Percentiles rank a stretch among this genome's conserved stretches.
Evolutionary conservation across 2,329 filamentous ascomycete species (phyloP).

Genomic region (Colletotrichum australisinense): DNA sequence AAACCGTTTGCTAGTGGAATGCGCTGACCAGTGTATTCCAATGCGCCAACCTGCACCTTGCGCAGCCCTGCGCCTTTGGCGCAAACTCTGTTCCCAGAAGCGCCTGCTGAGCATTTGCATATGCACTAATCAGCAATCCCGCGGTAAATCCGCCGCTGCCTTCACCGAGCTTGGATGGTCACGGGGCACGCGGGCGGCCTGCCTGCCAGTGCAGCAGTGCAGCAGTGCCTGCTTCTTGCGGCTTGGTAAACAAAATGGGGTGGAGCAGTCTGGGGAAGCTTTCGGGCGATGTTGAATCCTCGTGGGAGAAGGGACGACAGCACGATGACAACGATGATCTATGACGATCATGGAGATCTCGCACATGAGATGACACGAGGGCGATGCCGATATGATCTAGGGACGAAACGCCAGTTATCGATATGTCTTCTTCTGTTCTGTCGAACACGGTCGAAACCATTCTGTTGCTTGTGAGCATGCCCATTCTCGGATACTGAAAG

Average conservation of each 20-base stretch:
- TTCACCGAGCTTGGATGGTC: not conserved
- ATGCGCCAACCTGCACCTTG: not conserved
- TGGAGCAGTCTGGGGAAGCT: slow-evolving; percentile 21
- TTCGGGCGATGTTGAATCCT: slow-evolving; percentile 11
- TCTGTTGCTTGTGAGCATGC: slow-evolving; percentile 1
- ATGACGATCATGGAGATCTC: slow-evolving; percentile 12
- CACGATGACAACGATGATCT: slow-evolving; percentile 23
- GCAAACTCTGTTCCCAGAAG: not conserved
- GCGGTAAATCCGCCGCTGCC: slow-evolving; percentile 1
- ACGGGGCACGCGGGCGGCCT: not conserved
- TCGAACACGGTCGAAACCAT: slow-evolving; percentile 3
- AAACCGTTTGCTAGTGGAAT: slow-evolving; percentile 3
- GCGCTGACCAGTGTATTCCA: not conserved
- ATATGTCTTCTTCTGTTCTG: slow-evolving; percentile 7
- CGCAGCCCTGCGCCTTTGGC: not conserved
- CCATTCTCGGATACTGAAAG: not conserved
- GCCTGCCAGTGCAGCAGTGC: not conserved
- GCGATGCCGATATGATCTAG: slow-evolving; percentile 4
- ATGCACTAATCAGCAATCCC: not conserved
- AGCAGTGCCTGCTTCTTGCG: not conserved
- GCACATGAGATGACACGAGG: slow-evolving; percentile 25
- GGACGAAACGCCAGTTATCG: slow-evolving; percentile 12
- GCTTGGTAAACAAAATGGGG: not conserved
- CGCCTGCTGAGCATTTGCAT: not conserved
- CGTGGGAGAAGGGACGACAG: slow-evolving; percentile 24